A percentile compares a stretch with the other conserved stretches of the same genome.
Conservation (phyloP, 257 asterid species). For the Gentiana dahurica region DNA sequence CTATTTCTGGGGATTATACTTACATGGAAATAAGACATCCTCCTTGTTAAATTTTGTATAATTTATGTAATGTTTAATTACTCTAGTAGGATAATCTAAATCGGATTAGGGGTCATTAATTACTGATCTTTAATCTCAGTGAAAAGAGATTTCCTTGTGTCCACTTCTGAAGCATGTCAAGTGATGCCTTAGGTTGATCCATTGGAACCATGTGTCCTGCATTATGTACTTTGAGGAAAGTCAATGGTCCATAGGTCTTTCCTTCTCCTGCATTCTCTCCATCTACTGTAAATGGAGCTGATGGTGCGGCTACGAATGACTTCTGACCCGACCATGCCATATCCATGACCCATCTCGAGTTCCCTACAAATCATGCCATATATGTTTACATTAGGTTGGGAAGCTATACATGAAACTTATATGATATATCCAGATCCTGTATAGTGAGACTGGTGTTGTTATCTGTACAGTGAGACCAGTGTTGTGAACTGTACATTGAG, state of each 20-base stretch:
- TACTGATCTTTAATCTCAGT: too few relatives aligned
- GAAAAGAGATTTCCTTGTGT: slow-evolving; percentile 21
- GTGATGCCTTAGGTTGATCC: slow-evolving; percentile 69
- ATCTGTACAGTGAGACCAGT: background rate
- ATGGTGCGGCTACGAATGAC: slow-evolving; percentile 32
- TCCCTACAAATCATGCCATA: slow-evolving; percentile 27
- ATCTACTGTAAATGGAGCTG: slow-evolving; percentile 32
- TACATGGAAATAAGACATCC: too few relatives aligned
- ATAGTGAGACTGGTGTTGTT: background rate
- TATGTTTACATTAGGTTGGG: too few relatives aligned
- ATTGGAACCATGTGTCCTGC: slow-evolving; percentile 75
- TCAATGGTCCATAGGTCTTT: slow-evolving; percentile 43
- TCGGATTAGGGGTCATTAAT: too few relatives aligned
- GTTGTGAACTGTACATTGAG: too few relatives aligned
- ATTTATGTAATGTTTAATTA: too few relatives aligned
- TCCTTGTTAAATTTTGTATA: too few relatives aligned
- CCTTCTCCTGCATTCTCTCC: slow-evolving; percentile 47
- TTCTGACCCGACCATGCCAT: slow-evolving; percentile 68
- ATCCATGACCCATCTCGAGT: slow-evolving; percentile 65
- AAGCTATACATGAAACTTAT: too few relatives aligned
- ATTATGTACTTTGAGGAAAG: slow-evolving; percentile 50
- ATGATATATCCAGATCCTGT: too few relatives aligned
- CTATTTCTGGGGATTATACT: background rate
- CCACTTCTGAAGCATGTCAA: slow-evolving; percentile 59
- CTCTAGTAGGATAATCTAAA: too few relatives aligned